Evolutionary conservation across 148 eudicot genomes (phyloP), one percentile per base, ranked within the genome.

Genomic region (Chenopodium formosanum): DNA sequence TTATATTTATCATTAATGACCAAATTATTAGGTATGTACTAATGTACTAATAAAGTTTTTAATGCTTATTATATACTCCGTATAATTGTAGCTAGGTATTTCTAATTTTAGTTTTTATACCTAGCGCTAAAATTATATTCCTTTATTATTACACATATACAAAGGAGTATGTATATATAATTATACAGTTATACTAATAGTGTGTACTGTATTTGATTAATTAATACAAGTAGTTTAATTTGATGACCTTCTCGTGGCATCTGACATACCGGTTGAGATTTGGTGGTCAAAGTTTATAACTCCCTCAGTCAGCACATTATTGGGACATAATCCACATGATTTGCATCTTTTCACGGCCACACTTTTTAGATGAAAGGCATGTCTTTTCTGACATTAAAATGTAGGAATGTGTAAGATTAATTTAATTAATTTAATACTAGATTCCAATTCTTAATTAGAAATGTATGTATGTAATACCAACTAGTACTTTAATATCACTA

Each of bases 261-360:
- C 81, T 78, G 82, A 78, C 85, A 65, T 74, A 19, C 37, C 83
- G 53, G 48, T 67, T 68, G 56, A 68, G 83, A 75, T 84, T 84
- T 63, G 29, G 25, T 80, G 77, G 86, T 84, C 86, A 84, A 84
- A 84, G 80, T 62, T 76, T 22, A 17, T 22, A 72, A 47, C 58
- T 22, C 25, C 46, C n/a, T 25, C 53, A 71, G 78, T 58, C 40
- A 29, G 16, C 78, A 72, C 81, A 80, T 80, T 70, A 80, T 80
- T 84, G 76, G 80, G 76, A 76, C 70, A 62, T 84, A 76, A 70
- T 84, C 80, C 83, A 84, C 86, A 80, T 84, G 83, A 84, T 84
- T 80, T 80, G 68, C 81, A 80, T 80, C 78, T 80, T 84, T 80
- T 76, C 78, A 80, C 63, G 79, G 29, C 34, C 52, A 32, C 75